Conservation (phyloP, 345 rosid genomes). For the Arabis alpina region DNA sequence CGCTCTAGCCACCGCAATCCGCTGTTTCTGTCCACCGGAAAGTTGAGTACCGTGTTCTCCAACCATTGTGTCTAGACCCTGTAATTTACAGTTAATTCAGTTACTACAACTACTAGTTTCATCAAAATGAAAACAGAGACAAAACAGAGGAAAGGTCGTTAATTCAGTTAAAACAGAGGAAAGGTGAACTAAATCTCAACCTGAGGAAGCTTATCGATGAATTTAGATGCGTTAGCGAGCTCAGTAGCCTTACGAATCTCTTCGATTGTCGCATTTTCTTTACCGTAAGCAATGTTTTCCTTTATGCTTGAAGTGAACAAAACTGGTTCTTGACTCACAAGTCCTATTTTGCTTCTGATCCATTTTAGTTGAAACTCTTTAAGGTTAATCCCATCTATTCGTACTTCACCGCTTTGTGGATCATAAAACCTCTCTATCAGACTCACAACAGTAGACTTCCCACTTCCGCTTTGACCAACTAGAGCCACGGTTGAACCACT, state of each 20-base stretch:
- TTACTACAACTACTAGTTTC: background rate
- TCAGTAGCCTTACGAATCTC: constrained; percentile 62
- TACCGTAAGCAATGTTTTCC: constrained; percentile 69
- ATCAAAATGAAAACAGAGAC: constrained; percentile 4
- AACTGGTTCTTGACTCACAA: constrained; percentile 83
- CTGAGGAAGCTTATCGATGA: constrained; percentile 69
- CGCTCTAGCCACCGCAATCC: constrained; percentile 76
- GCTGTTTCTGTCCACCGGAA: constrained; percentile 85
- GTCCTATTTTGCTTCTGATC: constrained; percentile 69
- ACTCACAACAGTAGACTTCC: constrained; percentile 69
- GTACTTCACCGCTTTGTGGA: constrained; percentile 60
- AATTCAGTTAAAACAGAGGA: constrained; percentile 15
- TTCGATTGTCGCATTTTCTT: constrained; percentile 53
- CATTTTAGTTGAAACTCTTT: constrained; percentile 64
- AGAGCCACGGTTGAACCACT: constrained; percentile 65
- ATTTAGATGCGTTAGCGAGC: constrained; percentile 66
- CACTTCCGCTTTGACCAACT: constrained; percentile 80
- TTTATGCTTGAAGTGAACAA: constrained; percentile 59
- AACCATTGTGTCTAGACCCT: constrained; percentile 77
- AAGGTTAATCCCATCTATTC: constrained; percentile 60
- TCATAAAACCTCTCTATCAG: constrained; percentile 79
- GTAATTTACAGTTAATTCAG: constrained; percentile 23
- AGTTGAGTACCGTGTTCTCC: constrained; percentile 85
- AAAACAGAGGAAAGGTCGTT: constrained; percentile 1
- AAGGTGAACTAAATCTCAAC: constrained; percentile 30